These are phyloP conservation scores for Chrysanthemum seticuspe DNA, from an alignment of 129 eudicot genomes.

Conservation along the genomic window DNA sequence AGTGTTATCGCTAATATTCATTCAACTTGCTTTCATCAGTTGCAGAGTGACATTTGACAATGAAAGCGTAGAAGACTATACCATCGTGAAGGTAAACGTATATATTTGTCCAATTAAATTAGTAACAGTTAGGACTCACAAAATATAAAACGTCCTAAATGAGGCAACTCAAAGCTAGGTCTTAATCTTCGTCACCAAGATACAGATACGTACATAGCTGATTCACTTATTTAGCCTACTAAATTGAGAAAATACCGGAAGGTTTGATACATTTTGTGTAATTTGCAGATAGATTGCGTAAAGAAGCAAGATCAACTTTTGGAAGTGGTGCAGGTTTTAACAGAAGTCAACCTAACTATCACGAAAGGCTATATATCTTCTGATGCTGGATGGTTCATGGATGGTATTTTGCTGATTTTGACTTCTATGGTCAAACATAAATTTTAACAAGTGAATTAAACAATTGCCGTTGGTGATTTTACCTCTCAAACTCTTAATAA, in stretches of 20 bases:
- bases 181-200: no score
- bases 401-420: slow-evolving; percentile 40
- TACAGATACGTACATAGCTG: no score
- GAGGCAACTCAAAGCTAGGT: background rate
- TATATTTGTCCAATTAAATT: background rate
- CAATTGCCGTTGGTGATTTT: background rate
- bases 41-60: slow-evolving; percentile 71
- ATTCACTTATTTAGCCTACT: slow-evolving; percentile 1
- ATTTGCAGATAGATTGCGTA: slow-evolving; percentile 63
- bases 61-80: slow-evolving; percentile 65
- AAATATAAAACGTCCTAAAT: background rate
- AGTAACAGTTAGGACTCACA: background rate
- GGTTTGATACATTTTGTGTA: slow-evolving; percentile 12
- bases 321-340: slow-evolving; percentile 74
- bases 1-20: background rate
- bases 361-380: slow-evolving; percentile 69
- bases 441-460: no score
- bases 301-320: slow-evolving; percentile 72
- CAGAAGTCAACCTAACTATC: slow-evolving; percentile 71
- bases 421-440: slow-evolving; percentile 7
- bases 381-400: slow-evolving; percentile 93
- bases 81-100: slow-evolving; percentile 58
- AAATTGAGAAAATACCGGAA: background rate
- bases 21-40: slow-evolving; percentile 38
- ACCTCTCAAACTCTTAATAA: background rate